Evolutionary conservation across 2,329 filamentous ascomycete genomes (phyloP).

Genomic region (Arthrobotrys pseudoclavata): DNA sequence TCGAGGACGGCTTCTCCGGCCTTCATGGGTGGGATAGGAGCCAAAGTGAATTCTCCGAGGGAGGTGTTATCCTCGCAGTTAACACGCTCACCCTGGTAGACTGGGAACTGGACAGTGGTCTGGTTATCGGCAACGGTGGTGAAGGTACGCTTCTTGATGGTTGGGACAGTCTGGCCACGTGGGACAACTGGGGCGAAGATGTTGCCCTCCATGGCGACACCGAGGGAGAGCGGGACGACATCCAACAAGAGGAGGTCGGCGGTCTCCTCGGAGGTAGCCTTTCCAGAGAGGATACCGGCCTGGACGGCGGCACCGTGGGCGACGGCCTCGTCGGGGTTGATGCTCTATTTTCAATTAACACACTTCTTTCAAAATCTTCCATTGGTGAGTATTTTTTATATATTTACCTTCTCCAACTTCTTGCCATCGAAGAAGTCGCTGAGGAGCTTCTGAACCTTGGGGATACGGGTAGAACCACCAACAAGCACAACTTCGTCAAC

Average conservation of each 20-base stretch:
- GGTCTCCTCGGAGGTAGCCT: constrained; percentile 95
- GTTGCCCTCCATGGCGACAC: constrained; percentile 99
- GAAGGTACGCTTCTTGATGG: constrained; percentile 88
- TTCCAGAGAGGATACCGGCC: constrained; percentile 97
- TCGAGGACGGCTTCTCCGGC: constrained; percentile 97
- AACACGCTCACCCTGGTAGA: constrained; percentile 95
- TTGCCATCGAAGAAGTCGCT: constrained; percentile 99
- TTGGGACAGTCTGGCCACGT: constrained; percentile 81
- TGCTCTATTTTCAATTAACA: constrained; percentile 72
- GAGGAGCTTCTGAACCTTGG: constrained; percentile 98
- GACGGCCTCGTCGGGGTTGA: constrained; percentile 99
- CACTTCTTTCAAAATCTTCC: background rate
- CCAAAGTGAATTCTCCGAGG: constrained; percentile 95
- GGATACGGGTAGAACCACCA: constrained; percentile 98
- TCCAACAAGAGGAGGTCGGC: constrained; percentile 94
- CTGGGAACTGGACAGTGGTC: constrained; percentile 88
- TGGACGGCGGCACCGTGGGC: constrained; percentile 99
- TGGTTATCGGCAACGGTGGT: constrained; percentile 85
- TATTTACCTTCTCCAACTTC: constrained; percentile 89
- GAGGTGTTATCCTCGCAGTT: constrained; percentile 99
- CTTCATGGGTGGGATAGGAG: constrained; percentile 86
- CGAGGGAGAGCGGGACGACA: constrained; percentile 94
- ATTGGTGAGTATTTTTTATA: constrained; percentile 32
- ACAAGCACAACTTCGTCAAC: constrained; percentile 99
- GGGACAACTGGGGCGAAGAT: constrained; percentile 96